Base-by-base conservation (phyloP, 768 basidiomycete genomes). In the Leccinum disarticulatum region DNA sequence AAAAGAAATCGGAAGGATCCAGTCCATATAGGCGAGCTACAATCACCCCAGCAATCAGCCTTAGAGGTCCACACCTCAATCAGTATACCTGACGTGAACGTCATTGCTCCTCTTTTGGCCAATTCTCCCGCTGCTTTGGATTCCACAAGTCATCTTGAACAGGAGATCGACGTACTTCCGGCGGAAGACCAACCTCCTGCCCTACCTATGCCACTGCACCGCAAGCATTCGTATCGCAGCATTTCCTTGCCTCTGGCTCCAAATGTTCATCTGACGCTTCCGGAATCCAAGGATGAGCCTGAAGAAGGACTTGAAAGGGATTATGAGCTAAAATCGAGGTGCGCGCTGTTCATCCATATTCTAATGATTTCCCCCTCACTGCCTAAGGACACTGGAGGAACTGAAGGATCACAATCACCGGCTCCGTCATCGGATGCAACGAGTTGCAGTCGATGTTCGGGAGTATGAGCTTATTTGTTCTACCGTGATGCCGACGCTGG, bases 401-500 rank as follows among this genome's bases (percentile, higher is more conserved):
- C 73, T 83, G 11, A 76, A 76, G 55, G 72, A 77, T 13, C 85
- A 88, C 65, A 93, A 93, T 61, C 80, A 84, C 58, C 79, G 84
- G 55, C 83, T 87, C 41, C 83, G 90, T 35, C 86, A 88, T 64
- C 76, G 88, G 28, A 76, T 91, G 28, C 86, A 90, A 64, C 82
- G 83, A 57, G 79, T 90, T 56, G 83, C 87, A 2, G 76, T 75
- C 7, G 80, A 79, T 30, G 77, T 91, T 48, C 79, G 81, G 63
- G 90, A 91, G 53, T 89, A 86, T 59, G 87, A 91, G 59, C 66
- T 76, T 9, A 73, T 86, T 11, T 87, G 85, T 64, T 73, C 78
- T n/a, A 76, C 77, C 33, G 74, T 87, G 43, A 77, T 80, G 59
- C 76, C 76, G 25, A 70, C 79, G 4, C 75, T 87, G 25, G 83